Evolutionary conservation across 495 filamentous ascomycete genomes (phyloP).

Genomic region (Aspergillus ellipticus): DNA sequence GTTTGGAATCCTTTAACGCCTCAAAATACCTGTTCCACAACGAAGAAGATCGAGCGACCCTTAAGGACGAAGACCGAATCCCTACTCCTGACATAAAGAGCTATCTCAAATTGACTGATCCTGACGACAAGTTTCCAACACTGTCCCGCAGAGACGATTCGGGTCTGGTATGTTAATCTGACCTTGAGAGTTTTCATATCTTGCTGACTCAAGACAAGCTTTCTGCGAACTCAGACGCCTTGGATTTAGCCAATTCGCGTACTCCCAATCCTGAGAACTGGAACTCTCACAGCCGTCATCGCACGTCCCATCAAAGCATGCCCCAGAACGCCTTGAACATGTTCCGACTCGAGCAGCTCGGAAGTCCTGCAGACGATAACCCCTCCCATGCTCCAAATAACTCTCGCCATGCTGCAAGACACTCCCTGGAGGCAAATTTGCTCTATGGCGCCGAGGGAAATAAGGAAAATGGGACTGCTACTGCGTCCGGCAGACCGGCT

Average conservation of each 20-base stretch:
- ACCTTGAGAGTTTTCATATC: background rate
- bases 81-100: constrained; percentile 63
- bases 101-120: constrained; percentile 67
- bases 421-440: constrained; percentile 55
- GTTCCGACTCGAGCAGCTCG: constrained; percentile 34
- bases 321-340: constrained; percentile 55
- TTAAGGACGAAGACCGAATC: constrained; percentile 47
- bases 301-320: constrained; percentile 74
- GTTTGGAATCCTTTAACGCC: constrained; percentile 70
- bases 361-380: constrained; percentile 20
- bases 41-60: constrained; percentile 59
- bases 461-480: constrained; percentile 24
- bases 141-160: constrained; percentile 67
- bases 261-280: constrained; percentile 64
- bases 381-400: constrained; percentile 15
- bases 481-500: constrained; percentile 29
- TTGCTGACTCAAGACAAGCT: constrained; percentile 48
- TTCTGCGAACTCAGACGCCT: constrained; percentile 74
- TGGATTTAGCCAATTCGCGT: constrained; percentile 73
- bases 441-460: constrained; percentile 29
- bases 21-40: constrained; percentile 79
- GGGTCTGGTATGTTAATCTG: constrained; percentile 57
- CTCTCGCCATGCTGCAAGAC: constrained; percentile 37
- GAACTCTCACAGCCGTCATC: constrained; percentile 67
- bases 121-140: constrained; percentile 81